Conservation (phyloP, 1,284 basidiomycete species). For the Kalmanozyma brasiliensis region DNA sequence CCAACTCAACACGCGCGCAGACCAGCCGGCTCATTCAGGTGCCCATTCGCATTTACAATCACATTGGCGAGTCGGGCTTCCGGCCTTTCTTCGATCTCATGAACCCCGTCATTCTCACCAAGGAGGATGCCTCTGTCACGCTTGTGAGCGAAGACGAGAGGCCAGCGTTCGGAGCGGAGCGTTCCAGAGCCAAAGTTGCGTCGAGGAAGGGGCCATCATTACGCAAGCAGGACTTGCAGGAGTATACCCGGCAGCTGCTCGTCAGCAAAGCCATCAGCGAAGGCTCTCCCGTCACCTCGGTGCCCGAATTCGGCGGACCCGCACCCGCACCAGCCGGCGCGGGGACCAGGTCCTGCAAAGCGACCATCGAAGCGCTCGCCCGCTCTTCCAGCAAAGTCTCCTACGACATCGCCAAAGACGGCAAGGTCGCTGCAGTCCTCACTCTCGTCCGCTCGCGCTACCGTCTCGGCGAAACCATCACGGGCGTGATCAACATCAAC, state of each 20-base stretch:
- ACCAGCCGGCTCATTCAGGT: slow-evolving; percentile 84
- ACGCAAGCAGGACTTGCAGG: slow-evolving; percentile 20
- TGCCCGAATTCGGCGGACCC: slow-evolving; percentile 18
- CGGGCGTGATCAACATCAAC: slow-evolving; percentile 63
- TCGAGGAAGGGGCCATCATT: slow-evolving; percentile 10
- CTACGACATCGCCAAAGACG: slow-evolving; percentile 67
- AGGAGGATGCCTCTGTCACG: slow-evolving; percentile 62
- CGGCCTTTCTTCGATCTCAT: slow-evolving; percentile 69
- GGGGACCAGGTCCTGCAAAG: slow-evolving; percentile 74
- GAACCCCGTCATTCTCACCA: slow-evolving; percentile 68
- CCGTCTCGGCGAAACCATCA: slow-evolving; percentile 64
- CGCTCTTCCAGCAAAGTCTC: slow-evolving; percentile 80
- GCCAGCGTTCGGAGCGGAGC: background rate
- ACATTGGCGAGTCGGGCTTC: slow-evolving; percentile 72
- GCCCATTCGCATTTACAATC: slow-evolving; percentile 85
- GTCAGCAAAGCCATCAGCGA: slow-evolving; percentile 8
- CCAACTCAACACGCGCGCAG: slow-evolving; percentile 64
- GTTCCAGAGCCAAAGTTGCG: background rate
- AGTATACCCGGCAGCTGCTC: slow-evolving; percentile 26
- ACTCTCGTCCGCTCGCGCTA: slow-evolving; percentile 60
- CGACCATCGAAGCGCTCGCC: slow-evolving; percentile 89
- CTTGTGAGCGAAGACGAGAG: slow-evolving; percentile 12
- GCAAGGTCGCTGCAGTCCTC: slow-evolving; percentile 61
- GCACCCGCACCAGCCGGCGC: background rate
- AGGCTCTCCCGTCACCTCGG: background rate